Evolutionary conservation across 106 monocot genomes (phyloP).

Genomic region (Platanthera guangdongensis): DNA sequence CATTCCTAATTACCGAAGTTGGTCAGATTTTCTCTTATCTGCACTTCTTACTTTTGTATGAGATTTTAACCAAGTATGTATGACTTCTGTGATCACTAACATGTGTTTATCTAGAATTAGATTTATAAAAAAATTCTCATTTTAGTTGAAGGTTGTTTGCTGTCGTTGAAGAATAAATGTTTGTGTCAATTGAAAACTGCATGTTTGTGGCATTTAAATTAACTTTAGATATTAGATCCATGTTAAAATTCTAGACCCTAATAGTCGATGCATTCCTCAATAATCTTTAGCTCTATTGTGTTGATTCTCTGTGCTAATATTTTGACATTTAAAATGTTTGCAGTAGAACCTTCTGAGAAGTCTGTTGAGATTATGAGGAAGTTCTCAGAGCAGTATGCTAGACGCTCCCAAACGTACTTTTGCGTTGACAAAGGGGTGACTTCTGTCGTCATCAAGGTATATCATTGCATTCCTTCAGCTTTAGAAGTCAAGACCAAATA

Average conservation of each 20-base stretch:
- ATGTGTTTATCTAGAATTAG: background rate
- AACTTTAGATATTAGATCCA: background rate
- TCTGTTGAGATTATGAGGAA: constrained; percentile 94
- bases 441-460: constrained; percentile 96
- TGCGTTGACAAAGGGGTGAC: constrained; percentile 96
- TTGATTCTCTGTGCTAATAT: background rate
- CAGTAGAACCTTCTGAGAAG: constrained; percentile 79
- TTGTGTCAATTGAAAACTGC: background rate
- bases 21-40: background rate
- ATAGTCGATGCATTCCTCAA: background rate
- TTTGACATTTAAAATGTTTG: background rate
- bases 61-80: background rate
- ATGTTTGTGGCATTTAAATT: background rate
- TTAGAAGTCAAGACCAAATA: background rate
- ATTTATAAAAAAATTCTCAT: background rate
- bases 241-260: background rate
- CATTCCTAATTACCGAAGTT: background rate
- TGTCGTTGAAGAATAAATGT: background rate
- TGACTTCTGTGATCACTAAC: background rate
- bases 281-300: background rate
- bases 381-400: constrained; percentile 97
- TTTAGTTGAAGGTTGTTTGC: background rate
- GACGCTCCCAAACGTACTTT: constrained; percentile 89
- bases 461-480: background rate
- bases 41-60: background rate